These are phyloP conservation scores for Rugonectria rugulosa DNA, from an alignment of 2,329 filamentous ascomycete genomes.

Conservation along the genomic window DNA sequence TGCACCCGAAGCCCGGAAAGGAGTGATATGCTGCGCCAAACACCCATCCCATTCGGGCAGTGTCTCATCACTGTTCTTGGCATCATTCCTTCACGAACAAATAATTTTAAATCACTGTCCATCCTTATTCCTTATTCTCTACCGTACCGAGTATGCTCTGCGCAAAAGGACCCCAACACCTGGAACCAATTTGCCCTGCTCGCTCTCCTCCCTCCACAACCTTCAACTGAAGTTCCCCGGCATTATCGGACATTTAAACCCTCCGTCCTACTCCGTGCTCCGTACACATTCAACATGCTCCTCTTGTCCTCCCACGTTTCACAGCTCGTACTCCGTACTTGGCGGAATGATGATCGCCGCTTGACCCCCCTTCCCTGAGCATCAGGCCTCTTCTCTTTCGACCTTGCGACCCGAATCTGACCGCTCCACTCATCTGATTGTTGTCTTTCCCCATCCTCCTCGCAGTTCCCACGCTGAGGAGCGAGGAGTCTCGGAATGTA, in stretches of 20 bases:
- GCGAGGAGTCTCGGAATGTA: not conserved
- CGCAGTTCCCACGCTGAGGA: no score
- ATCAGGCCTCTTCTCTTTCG: no score
- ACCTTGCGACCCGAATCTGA: conserved; percentile 5
- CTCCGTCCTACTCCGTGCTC: not conserved
- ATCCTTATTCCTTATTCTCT: no score
- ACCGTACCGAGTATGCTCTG: no score
- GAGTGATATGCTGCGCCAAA: no score
- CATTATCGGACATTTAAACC: conserved; percentile 3
- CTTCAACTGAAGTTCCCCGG: no score
- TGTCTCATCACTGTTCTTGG: not conserved
- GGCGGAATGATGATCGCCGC: conserved; percentile 9
- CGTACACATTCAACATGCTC: not conserved
- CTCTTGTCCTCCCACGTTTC: not conserved
- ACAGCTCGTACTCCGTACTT: not conserved
- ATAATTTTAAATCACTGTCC: no score
- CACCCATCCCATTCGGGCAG: no score
- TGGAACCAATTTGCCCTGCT: not conserved
- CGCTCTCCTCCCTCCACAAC: not conserved
- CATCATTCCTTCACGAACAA: no score
- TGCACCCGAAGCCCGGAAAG: no score
- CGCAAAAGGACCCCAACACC: no score
- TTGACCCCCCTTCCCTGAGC: not conserved
- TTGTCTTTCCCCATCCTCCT: not conserved
- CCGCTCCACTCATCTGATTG: not conserved